These are phyloP conservation scores for Talaromyces sp. DNA, from an alignment of 2,329 filamentous ascomycete genomes.

Conservation along the genomic window DNA sequence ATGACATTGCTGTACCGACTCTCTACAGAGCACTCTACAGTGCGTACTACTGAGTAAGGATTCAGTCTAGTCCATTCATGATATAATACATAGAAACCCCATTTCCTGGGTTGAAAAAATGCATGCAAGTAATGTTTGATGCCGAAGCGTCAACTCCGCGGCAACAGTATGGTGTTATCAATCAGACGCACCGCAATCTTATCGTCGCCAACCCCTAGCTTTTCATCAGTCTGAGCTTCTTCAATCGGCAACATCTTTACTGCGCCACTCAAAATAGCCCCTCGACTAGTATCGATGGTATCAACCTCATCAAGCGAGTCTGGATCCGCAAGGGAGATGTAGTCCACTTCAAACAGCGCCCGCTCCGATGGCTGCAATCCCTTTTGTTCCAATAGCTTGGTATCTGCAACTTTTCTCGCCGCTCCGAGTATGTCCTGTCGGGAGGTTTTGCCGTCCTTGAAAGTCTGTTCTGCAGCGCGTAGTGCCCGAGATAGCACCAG, in stretches of 20 bases:
- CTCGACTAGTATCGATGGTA: constrained; percentile 62
- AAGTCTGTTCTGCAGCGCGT: constrained; percentile 64
- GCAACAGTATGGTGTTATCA: constrained; percentile 77
- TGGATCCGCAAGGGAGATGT: constrained; percentile 85
- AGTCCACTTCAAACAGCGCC: constrained; percentile 78
- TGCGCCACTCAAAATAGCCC: constrained; percentile 84
- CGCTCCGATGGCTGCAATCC: constrained; percentile 57
- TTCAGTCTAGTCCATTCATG: not conserved
- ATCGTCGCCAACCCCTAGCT: constrained; percentile 64
- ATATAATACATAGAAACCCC: not conserved
- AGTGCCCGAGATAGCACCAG: constrained; percentile 69
- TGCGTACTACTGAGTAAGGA: not conserved
- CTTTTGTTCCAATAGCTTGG: constrained; percentile 59
- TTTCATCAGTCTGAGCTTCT: constrained; percentile 64
- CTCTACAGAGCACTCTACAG: not conserved
- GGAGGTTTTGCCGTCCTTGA: constrained; percentile 51
- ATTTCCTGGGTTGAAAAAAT: not conserved
- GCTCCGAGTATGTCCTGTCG: constrained; percentile 68
- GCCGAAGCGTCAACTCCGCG: not conserved
- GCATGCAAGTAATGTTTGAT: not conserved
- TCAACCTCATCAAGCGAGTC: constrained; percentile 76
- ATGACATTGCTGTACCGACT: not conserved
- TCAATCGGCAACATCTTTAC: constrained; percentile 85
- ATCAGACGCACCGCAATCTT: constrained; percentile 80
- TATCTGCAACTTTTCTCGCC: constrained; percentile 59